Conservation (phyloP, 805 yeast genomes). For the Yarrowia yakushimensis region DNA sequence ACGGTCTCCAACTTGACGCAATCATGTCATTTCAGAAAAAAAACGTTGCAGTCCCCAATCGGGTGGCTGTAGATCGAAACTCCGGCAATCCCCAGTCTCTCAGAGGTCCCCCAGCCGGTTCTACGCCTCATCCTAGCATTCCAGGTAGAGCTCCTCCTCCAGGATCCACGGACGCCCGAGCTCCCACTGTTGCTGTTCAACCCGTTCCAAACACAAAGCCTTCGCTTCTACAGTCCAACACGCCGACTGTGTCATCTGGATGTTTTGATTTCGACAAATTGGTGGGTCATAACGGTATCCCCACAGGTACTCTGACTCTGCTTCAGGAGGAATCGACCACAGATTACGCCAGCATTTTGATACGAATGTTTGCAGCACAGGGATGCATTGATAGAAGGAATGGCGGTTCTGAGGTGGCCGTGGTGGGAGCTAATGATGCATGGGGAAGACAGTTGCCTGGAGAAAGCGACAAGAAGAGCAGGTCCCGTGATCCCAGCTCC, state of each 20-base stretch:
- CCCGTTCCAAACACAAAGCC: conserved; percentile 42
- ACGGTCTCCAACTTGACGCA: not conserved
- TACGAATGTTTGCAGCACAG: conserved; percentile 70
- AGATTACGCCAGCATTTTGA: conserved; percentile 70
- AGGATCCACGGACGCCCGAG: not conserved
- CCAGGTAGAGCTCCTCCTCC: not conserved
- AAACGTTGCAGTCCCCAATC: conserved; percentile 3
- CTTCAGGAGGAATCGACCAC: conserved; percentile 86
- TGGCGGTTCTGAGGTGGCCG: conserved; percentile 53
- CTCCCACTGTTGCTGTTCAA: not conserved
- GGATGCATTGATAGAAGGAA: conserved; percentile 58
- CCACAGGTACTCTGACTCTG: conserved; percentile 66
- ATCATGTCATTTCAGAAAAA: conserved; percentile 15
- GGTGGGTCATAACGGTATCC: conserved; percentile 79
- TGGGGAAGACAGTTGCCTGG: conserved; percentile 80
- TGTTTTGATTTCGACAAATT: conserved; percentile 68
- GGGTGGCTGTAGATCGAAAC: not conserved
- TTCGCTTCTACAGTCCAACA: conserved; percentile 63
- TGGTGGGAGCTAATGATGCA: conserved; percentile 52
- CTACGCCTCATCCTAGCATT: not conserved
- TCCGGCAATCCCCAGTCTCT: not conserved
- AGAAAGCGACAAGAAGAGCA: conserved; percentile 56
- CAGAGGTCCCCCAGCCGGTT: not conserved
- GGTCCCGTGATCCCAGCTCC: conserved; percentile 28
- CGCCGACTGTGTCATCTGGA: conserved; percentile 78